phyloP scores from a whole-genome alignment of 495 filamentous ascomycete species.

The Hyaloscypha hepaticicola region DNA sequence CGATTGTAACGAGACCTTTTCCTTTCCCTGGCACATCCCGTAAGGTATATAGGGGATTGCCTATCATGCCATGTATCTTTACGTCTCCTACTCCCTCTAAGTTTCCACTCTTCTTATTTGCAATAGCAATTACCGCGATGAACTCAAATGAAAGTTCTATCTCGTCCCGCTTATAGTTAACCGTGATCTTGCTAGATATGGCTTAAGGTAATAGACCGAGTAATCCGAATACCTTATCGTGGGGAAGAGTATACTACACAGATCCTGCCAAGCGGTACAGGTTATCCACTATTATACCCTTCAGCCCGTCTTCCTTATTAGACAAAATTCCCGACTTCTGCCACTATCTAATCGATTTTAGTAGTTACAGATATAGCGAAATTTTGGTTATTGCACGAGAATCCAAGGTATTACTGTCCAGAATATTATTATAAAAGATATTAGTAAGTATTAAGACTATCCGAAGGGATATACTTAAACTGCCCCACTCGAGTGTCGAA shows the following conservation, averaged over 20 bases:
- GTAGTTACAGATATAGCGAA: slow-evolving; percentile 16
- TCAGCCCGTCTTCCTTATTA: slow-evolving; percentile 21
- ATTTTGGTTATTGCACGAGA: slow-evolving; percentile 7
- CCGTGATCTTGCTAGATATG: slow-evolving; percentile 21
- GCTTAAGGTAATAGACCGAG: slow-evolving; percentile 23
- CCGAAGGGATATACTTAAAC: slow-evolving; percentile 17
- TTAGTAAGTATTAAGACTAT: slow-evolving; percentile 17
- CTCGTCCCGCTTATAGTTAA: slow-evolving; percentile 20
- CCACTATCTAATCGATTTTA: slow-evolving; percentile 20
- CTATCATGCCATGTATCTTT: neutral
- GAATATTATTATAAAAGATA: slow-evolving; percentile 20
- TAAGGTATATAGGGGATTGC: slow-evolving; percentile 16
- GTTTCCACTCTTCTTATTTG: slow-evolving; percentile 10
- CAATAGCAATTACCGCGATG: slow-evolving; percentile 14
- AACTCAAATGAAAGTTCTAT: slow-evolving; percentile 24
- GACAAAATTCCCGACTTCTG: slow-evolving; percentile 19
- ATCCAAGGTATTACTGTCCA: slow-evolving; percentile 10
- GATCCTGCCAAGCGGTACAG: slow-evolving; percentile 22
- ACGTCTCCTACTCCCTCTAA: too few species aligned
- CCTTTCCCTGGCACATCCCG: slow-evolving; percentile 34
- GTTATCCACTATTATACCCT: slow-evolving; percentile 17
- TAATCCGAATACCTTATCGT: slow-evolving; percentile 22
- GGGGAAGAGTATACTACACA: slow-evolving; percentile 21
- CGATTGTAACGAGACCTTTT: slow-evolving; percentile 35
- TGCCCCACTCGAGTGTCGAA: slow-evolving; percentile 20